Percentiles rank a stretch among this genome's conserved stretches.
These are phyloP conservation scores for Seiridium unicorne DNA, from an alignment of 2,329 filamentous ascomycete species.

Conservation along the genomic window DNA sequence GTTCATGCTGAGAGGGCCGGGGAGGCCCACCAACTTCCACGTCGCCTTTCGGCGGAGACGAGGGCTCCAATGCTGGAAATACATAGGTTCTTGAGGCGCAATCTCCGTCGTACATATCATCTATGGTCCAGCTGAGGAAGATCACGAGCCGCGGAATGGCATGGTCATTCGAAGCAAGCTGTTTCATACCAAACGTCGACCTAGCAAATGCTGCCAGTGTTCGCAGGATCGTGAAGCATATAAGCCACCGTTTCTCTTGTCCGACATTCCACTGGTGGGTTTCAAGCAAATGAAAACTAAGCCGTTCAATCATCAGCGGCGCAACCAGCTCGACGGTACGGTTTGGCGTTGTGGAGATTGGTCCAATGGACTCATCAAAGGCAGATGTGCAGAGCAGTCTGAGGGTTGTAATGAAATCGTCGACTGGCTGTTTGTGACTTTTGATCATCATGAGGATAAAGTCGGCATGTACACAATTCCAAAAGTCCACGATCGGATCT, in stretches of 20 bases:
- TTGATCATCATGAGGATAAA: constrained; percentile 64
- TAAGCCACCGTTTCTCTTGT: constrained; percentile 35
- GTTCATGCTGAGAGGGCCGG: background rate
- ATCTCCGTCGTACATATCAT: constrained; percentile 66
- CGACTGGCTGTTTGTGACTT: constrained; percentile 63
- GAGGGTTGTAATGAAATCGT: constrained; percentile 64
- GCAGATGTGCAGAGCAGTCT: constrained; percentile 66
- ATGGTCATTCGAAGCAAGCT: constrained; percentile 66
- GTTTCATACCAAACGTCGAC: constrained; percentile 59
- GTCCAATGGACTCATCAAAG: constrained; percentile 63
- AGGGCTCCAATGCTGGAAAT: constrained; percentile 2
- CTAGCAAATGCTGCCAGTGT: constrained; percentile 60
- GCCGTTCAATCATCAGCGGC: constrained; percentile 55
- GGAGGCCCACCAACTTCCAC: constrained; percentile 8
- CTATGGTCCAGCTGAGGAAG: constrained; percentile 62
- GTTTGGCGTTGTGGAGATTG: constrained; percentile 45
- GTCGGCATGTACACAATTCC: constrained; percentile 65
- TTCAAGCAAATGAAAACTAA: constrained; percentile 63
- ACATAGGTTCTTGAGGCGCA: constrained; percentile 30
- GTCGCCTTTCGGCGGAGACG: constrained; percentile 6
- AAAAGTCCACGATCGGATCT: constrained; percentile 51
- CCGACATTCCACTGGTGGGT: constrained; percentile 42
- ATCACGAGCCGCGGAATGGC: constrained; percentile 74
- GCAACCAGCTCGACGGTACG: constrained; percentile 42
- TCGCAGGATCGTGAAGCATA: constrained; percentile 47